These are phyloP conservation scores for Tylopilus balloui DNA, from an alignment of 768 basidiomycete genomes.

Conservation along the genomic window DNA sequence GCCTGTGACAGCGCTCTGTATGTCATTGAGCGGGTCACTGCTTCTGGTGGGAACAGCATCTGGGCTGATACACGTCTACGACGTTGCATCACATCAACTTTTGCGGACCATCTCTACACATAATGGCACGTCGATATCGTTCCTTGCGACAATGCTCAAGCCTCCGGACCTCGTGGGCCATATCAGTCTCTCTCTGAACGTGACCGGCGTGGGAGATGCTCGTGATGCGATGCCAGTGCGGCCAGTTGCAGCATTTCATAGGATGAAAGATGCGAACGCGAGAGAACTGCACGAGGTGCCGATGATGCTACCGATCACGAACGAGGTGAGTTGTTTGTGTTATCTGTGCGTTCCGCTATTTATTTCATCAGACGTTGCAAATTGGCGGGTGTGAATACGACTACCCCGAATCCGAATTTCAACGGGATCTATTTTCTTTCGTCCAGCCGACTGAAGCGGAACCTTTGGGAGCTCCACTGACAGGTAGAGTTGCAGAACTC, in stretches of 20 bases:
- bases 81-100: constrained; percentile 86
- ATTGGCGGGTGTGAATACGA: constrained; percentile 22
- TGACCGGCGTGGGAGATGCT: constrained; percentile 33
- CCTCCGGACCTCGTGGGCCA: constrained; percentile 87
- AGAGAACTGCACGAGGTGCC: constrained; percentile 68
- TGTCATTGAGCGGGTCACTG: constrained; percentile 73
- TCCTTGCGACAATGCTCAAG: constrained; percentile 74
- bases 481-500: constrained; percentile 59
- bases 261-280: constrained; percentile 61
- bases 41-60: constrained; percentile 77
- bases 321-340: constrained; percentile 32
- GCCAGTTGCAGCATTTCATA: constrained; percentile 65
- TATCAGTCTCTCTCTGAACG: constrained; percentile 48
- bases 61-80: constrained; percentile 76
- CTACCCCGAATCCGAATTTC: constrained; percentile 53
- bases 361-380: constrained; percentile 14
- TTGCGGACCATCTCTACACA: constrained; percentile 75
- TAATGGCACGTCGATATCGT: constrained; percentile 64
- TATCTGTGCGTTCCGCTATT: background rate
- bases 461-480: constrained; percentile 36
- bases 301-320: constrained; percentile 52
- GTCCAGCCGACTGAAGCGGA: constrained; percentile 40
- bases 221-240: constrained; percentile 63
- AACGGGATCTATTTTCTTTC: constrained; percentile 65
- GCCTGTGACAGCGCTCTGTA: constrained; percentile 63